Percentiles rank a stretch among this genome's conserved stretches.
Evolutionary conservation across 352 stramenopile species (phyloP).

Genomic region (Globisporangium camurandrum): DNA sequence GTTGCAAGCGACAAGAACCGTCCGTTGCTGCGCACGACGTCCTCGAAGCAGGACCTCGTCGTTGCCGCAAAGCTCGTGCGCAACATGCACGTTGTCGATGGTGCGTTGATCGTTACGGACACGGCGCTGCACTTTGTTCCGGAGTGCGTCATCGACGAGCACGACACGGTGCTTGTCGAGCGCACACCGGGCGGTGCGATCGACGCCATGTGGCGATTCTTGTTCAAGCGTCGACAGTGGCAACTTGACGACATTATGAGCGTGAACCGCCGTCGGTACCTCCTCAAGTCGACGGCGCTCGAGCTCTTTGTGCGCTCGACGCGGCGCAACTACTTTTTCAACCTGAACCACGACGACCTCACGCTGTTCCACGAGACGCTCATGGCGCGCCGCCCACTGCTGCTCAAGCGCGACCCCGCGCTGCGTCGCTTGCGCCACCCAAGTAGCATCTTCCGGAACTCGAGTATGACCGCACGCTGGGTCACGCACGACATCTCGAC

Average conservation of each 20-base stretch:
- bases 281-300: constrained; percentile 72
- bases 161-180: constrained; percentile 52
- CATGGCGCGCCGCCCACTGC: constrained; percentile 42
- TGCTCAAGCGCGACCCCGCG: constrained; percentile 63
- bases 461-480: constrained; percentile 60
- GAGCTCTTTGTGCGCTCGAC: constrained; percentile 80
- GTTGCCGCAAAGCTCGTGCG: constrained; percentile 64
- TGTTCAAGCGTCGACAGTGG: constrained; percentile 68
- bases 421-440: constrained; percentile 70
- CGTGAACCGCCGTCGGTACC: constrained; percentile 67
- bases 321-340: constrained; percentile 86
- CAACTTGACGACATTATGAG: constrained; percentile 64
- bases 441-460: constrained; percentile 77
- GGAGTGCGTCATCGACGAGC: constrained; percentile 66
- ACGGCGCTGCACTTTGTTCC: constrained; percentile 52
- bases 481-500: constrained; percentile 92
- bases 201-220: constrained; percentile 46
- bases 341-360: constrained; percentile 46
- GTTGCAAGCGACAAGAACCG: constrained; percentile 2
- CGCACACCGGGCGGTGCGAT: constrained; percentile 30
- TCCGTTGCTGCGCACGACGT: constrained; percentile 1
- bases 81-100: constrained; percentile 69
- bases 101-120: constrained; percentile 47
- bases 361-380: constrained; percentile 56
- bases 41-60: constrained; percentile 16